Percentiles rank a stretch among this genome's conserved stretches.
These are phyloP conservation scores for Penicillium atrosanguineum DNA, from an alignment of 495 filamentous ascomycete species.

Conservation along the genomic window DNA sequence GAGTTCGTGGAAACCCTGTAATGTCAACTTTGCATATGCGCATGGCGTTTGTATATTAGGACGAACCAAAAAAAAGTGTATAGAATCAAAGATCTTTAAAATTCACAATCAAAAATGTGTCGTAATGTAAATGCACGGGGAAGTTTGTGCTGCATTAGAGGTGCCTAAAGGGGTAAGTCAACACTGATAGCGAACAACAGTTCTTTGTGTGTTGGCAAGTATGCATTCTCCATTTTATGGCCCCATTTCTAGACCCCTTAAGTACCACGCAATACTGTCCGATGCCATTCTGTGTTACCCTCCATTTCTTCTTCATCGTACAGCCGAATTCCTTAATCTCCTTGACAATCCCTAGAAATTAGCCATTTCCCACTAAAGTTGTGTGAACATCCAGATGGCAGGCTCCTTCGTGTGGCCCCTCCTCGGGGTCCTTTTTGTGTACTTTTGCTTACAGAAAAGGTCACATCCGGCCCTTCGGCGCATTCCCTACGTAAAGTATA, in stretches of 20 bases:
- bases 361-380: neutral
- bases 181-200: neutral
- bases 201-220: neutral
- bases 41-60: slow-evolving; percentile 42
- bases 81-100: slow-evolving; percentile 9
- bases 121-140: neutral
- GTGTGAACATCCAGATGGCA: slow-evolving; percentile 3
- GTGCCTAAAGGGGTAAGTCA: neutral
- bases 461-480: slow-evolving; percentile 11
- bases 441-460: slow-evolving; percentile 8
- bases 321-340: neutral
- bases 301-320: slow-evolving; percentile 10
- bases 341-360: neutral
- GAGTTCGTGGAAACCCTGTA: slow-evolving; percentile 24
- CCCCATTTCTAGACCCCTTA: neutral
- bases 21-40: slow-evolving; percentile 43
- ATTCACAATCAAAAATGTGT: neutral
- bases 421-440: slow-evolving; percentile 8
- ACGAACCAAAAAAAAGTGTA: slow-evolving; percentile 18
- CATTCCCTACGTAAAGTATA: slow-evolving; percentile 27
- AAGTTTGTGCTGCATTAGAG: neutral
- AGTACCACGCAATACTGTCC: slow-evolving; percentile 14
- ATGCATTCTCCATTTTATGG: neutral
- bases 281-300: slow-evolving; percentile 18
- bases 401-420: slow-evolving; percentile 9